phyloP scores from a whole-genome alignment of 495 filamentous ascomycete species.

The Talaromyces borbonicus region DNA sequence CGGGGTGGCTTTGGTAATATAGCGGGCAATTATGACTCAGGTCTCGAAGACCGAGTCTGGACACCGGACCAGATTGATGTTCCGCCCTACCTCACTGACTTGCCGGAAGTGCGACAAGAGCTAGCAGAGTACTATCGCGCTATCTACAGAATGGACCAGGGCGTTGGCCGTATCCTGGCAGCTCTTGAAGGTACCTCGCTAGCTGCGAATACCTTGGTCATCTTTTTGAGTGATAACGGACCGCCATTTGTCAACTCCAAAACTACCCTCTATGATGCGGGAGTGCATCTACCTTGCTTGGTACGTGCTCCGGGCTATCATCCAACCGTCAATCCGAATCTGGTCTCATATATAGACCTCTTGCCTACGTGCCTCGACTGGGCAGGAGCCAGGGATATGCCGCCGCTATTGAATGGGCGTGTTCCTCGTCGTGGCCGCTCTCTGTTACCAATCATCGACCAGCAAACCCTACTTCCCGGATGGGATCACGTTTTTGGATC shows the following conservation, averaged over 20 bases:
- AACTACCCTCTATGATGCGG: conserved; percentile 37
- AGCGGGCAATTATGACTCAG: conserved; percentile 2
- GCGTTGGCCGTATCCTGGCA: conserved; percentile 29
- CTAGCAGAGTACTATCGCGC: conserved; percentile 34
- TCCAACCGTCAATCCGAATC: conserved; percentile 27
- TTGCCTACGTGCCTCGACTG: conserved; percentile 35
- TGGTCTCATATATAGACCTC: conserved; percentile 37
- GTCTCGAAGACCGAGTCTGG: not conserved
- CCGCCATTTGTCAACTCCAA: conserved; percentile 41
- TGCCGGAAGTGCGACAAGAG: conserved; percentile 27
- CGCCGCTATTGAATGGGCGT: not conserved
- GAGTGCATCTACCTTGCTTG: conserved; percentile 32
- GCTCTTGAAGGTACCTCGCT: conserved; percentile 20
- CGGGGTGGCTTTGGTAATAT: conserved; percentile 33
- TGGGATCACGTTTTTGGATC: conserved; percentile 31
- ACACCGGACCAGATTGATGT: conserved; percentile 17
- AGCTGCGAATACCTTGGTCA: conserved; percentile 26
- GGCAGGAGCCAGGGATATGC: conserved; percentile 12
- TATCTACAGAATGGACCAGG: conserved; percentile 30
- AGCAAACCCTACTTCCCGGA: conserved; percentile 13
- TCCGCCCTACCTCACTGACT: conserved; percentile 24
- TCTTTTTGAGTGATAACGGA: conserved; percentile 39
- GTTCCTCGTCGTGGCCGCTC: conserved; percentile 20
- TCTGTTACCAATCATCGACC: conserved; percentile 26
- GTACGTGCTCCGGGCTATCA: conserved; percentile 21